A percentile compares a stretch with the other conserved stretches of the same genome.
phyloP scores from a whole-genome alignment of 805 yeast genomes.

The Ogataea populi-albae region DNA sequence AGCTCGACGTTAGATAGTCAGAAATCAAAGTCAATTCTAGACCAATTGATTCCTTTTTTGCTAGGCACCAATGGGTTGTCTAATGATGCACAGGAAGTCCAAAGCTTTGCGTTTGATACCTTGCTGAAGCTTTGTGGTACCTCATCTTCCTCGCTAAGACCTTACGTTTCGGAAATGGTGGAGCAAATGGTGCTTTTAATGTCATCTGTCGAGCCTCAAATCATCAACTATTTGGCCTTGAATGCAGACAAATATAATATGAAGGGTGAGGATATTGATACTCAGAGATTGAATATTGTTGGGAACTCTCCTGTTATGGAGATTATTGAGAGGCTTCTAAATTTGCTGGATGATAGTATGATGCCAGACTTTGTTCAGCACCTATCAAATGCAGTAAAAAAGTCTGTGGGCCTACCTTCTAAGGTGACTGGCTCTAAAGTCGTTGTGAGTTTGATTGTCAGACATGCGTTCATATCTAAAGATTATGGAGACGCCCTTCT shows the following conservation, averaged over 20 bases:
- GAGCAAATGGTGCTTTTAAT: conserved; percentile 67
- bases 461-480: conserved; percentile 44
- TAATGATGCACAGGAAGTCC: conserved; percentile 84
- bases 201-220: conserved; percentile 90
- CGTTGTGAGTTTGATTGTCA: conserved; percentile 58
- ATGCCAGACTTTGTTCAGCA: conserved; percentile 48
- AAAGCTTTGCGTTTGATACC: conserved; percentile 70
- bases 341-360: conserved; percentile 48
- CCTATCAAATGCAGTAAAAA: conserved; percentile 55
- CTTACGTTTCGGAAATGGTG: conserved; percentile 66
- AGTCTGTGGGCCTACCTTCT: conserved; percentile 85
- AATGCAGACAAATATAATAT: conserved; percentile 88
- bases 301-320: conserved; percentile 87
- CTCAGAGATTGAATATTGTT: conserved; percentile 67
- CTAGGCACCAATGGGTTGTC: conserved; percentile 75
- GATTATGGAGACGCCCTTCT: conserved; percentile 64
- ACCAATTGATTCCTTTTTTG: conserved; percentile 70
- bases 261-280: conserved; percentile 69
- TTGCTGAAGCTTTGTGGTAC: conserved; percentile 67
- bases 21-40: conserved; percentile 46
- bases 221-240: conserved; percentile 76
- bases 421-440: conserved; percentile 81
- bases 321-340: conserved; percentile 70
- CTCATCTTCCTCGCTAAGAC: conserved; percentile 56
- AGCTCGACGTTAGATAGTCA: conserved; percentile 34